These are phyloP conservation scores for Pichia membranifaciens DNA, from an alignment of 805 yeast species.

Conservation along the genomic window DNA sequence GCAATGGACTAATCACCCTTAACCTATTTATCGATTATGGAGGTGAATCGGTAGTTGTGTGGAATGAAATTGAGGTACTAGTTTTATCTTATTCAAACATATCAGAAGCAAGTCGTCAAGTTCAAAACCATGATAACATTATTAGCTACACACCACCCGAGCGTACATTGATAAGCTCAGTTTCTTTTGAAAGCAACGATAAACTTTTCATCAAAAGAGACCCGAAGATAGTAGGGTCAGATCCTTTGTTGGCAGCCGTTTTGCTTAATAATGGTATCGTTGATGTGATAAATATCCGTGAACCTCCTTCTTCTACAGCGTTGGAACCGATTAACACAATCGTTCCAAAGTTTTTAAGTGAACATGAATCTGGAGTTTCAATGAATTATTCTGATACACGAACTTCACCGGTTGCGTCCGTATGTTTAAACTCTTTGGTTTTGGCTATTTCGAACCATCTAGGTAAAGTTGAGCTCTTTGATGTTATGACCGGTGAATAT, in stretches of 20 bases:
- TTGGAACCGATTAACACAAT: slow-evolving; percentile 16
- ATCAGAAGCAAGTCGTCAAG: background rate
- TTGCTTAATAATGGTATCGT: slow-evolving; percentile 37
- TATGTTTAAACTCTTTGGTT: slow-evolving; percentile 26
- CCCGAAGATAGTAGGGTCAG: slow-evolving; percentile 24
- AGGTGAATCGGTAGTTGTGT: slow-evolving; percentile 21
- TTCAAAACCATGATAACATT: slow-evolving; percentile 4
- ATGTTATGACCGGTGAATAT: slow-evolving; percentile 38
- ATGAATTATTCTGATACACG: slow-evolving; percentile 11
- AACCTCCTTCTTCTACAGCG: slow-evolving; percentile 13
- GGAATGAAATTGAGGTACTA: slow-evolving; percentile 17
- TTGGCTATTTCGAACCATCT: slow-evolving; percentile 37
- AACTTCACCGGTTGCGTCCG: slow-evolving; percentile 26
- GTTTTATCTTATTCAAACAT: slow-evolving; percentile 18
- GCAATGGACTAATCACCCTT: background rate
- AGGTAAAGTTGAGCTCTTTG: slow-evolving; percentile 38
- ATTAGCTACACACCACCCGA: slow-evolving; percentile 4
- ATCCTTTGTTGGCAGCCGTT: slow-evolving; percentile 27
- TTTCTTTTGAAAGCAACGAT: slow-evolving; percentile 23
- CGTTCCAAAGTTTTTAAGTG: slow-evolving; percentile 19
- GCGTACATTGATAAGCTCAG: slow-evolving; percentile 16
- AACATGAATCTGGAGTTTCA: slow-evolving; percentile 16
- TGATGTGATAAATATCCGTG: slow-evolving; percentile 38
- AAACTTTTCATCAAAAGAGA: slow-evolving; percentile 15
- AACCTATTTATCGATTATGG: slow-evolving; percentile 30